A percentile compares a stretch with the other conserved stretches of the same genome.
These are phyloP conservation scores for Mycena albidolilacea DNA, from an alignment of 768 basidiomycete genomes.

Conservation along the genomic window DNA sequence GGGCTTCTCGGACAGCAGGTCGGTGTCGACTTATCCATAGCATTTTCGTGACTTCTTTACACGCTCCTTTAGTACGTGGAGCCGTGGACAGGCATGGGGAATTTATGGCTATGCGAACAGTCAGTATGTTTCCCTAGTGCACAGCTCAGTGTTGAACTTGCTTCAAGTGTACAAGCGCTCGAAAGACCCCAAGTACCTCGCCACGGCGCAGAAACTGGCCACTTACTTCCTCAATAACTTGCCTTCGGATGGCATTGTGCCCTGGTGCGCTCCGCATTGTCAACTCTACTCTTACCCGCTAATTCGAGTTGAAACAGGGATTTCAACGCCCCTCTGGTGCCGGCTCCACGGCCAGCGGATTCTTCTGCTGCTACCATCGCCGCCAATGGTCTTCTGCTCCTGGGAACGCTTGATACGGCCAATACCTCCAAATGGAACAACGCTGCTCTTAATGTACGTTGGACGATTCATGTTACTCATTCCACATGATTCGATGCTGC, in stretches of 20 bases:
- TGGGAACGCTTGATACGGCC: constrained; percentile 61
- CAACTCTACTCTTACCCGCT: constrained; percentile 16
- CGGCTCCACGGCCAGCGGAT: constrained; percentile 72
- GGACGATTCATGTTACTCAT: background rate
- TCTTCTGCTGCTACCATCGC: constrained; percentile 79
- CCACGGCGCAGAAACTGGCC: constrained; percentile 73
- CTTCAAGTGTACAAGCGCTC: constrained; percentile 73
- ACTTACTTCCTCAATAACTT: constrained; percentile 72
- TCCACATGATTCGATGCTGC: constrained; percentile 7
- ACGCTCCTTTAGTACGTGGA: constrained; percentile 70
- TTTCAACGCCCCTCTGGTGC: constrained; percentile 75
- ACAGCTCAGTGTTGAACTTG: background rate
- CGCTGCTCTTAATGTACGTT: constrained; percentile 51
- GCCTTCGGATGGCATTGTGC: constrained; percentile 74
- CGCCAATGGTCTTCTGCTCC: constrained; percentile 70
- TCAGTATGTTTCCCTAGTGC: constrained; percentile 49
- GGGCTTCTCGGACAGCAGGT: constrained; percentile 70
- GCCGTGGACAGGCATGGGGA: constrained; percentile 77
- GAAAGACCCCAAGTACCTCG: constrained; percentile 63
- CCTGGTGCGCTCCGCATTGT: constrained; percentile 61
- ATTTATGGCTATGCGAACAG: constrained; percentile 79
- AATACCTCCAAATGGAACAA: constrained; percentile 56
- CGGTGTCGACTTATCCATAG: background rate
- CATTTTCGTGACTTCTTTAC: background rate
- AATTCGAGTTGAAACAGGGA: constrained; percentile 61